Evolutionary conservation across 164 flowering plant genomes (phyloP).

Genomic region (Magnolia kwangsiensis): DNA sequence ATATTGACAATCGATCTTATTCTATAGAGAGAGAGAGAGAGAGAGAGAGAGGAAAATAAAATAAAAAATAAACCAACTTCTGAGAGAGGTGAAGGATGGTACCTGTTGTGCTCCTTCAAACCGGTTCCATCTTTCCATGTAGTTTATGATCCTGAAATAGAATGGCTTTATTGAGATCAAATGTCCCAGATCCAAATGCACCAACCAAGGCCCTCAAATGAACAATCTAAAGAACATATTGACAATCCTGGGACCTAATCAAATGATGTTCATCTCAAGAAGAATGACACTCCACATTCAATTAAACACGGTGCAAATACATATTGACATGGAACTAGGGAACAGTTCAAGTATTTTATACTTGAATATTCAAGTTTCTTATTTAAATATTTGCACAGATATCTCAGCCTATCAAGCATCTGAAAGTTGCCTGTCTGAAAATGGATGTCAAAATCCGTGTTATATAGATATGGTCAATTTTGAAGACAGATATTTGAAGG

Average conservation of each 20-base stretch:
- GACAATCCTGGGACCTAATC: not conserved
- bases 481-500: not conserved
- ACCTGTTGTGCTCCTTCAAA: slow-evolving; percentile 90
- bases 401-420: not conserved
- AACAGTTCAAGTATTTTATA: not conserved
- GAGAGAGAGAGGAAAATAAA: not conserved
- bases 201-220: not conserved
- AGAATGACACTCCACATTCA: not conserved
- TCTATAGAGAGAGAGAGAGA: not conserved
- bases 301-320: not conserved
- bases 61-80: too few relatives aligned
- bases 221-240: not conserved
- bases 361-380: not conserved
- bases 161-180: slow-evolving; percentile 10
- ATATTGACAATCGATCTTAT: not conserved
- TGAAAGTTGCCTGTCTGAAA: not conserved
- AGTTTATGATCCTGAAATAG: slow-evolving; percentile 81
- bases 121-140: slow-evolving; percentile 91
- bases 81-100: not conserved
- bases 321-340: not conserved
- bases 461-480: too few relatives aligned
- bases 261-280: too few relatives aligned
- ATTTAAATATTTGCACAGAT: not conserved
- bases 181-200: not conserved
- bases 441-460: not conserved